Conservation (phyloP, 306 rosid species). For the Erythrophleum fordii region DNA sequence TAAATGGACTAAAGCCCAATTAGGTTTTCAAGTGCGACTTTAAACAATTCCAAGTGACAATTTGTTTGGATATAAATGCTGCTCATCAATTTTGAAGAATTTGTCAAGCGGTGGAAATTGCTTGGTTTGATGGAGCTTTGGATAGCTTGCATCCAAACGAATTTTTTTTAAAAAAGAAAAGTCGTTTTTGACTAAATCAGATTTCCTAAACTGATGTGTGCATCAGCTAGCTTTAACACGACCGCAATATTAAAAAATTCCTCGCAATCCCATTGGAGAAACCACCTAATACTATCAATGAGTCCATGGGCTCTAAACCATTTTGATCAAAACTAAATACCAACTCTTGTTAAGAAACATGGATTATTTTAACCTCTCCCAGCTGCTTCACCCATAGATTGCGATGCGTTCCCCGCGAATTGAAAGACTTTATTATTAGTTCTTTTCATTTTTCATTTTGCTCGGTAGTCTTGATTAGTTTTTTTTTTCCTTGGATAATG, state of each 20-base stretch:
- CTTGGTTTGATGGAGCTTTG: neutral
- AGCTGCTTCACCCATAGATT: neutral
- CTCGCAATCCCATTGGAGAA: neutral
- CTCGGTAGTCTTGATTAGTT: neutral
- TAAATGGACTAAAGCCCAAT: conserved; percentile 20
- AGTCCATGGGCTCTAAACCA: neutral
- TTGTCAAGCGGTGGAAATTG: neutral
- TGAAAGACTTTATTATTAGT: neutral
- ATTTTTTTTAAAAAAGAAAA: neutral
- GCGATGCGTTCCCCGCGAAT: conserved; percentile 3
- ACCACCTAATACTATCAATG: neutral
- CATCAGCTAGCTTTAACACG: neutral
- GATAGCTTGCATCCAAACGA: neutral
- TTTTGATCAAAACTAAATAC: neutral
- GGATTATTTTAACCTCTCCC: neutral
- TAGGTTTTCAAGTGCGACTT: conserved; percentile 23
- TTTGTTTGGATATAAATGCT: conserved; percentile 2
- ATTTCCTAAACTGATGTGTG: neutral
- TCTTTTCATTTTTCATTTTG: neutral
- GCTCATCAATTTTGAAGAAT: neutral
- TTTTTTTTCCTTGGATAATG: too few relatives aligned
- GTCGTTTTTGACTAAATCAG: neutral
- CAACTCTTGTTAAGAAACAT: neutral
- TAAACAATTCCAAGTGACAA: conserved; percentile 8
- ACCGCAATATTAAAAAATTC: neutral